Evolutionary conservation across 108 stramenopile genomes (phyloP).

Genomic region (Stephanodiscus triporus): DNA sequence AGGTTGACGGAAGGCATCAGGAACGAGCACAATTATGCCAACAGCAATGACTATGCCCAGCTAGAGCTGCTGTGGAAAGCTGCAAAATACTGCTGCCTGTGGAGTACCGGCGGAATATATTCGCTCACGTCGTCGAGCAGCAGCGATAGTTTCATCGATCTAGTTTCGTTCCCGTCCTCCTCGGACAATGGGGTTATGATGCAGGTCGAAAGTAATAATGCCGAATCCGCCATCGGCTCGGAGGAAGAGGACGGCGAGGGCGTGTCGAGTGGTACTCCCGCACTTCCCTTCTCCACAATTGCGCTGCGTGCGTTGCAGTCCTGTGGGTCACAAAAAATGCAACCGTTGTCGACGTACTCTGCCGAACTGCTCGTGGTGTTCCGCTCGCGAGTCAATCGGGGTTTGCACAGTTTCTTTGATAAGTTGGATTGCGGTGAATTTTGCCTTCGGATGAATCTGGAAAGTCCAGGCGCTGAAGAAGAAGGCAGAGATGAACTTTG

Average conservation of each 20-base stretch:
- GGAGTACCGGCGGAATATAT: conserved; percentile 46
- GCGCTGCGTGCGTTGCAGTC: conserved; percentile 37
- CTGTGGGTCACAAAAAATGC: conserved; percentile 23
- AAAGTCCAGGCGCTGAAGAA: not conserved
- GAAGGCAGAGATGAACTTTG: conserved; percentile 7
- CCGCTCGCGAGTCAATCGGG: conserved; percentile 36
- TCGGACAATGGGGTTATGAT: not conserved
- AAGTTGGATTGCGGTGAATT: conserved; percentile 35
- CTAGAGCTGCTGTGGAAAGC: conserved; percentile 44
- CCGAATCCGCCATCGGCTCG: not conserved
- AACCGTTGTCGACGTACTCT: conserved; percentile 45
- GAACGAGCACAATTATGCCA: not conserved
- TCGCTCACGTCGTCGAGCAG: conserved; percentile 11
- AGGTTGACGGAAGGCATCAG: not conserved
- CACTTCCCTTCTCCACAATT: conserved; percentile 39
- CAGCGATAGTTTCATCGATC: not conserved
- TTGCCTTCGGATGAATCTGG: conserved; percentile 38
- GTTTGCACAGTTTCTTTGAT: conserved; percentile 40
- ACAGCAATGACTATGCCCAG: conserved; percentile 22
- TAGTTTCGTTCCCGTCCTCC: not conserved
- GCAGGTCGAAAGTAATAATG: not conserved
- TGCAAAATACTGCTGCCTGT: conserved; percentile 36
- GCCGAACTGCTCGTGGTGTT: conserved; percentile 31
- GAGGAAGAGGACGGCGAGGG: not conserved
- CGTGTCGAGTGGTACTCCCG: not conserved